Percentiles rank a stretch among this genome's conserved stretches.
Conservation (phyloP, 2,329 filamentous ascomycete genomes). For the Fusarium sp. region DNA sequence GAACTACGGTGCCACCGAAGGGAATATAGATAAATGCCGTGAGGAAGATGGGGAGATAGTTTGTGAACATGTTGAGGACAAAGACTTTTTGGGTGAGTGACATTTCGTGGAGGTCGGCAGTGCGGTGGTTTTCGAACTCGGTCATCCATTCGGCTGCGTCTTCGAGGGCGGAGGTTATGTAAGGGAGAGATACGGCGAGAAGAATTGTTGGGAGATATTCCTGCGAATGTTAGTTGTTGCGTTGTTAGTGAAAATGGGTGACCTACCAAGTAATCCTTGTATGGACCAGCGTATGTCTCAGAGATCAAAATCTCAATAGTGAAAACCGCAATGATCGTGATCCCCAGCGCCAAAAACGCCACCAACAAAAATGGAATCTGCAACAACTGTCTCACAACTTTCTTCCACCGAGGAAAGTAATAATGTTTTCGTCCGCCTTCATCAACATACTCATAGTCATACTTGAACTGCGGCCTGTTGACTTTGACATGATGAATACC, state of each 20-base stretch:
- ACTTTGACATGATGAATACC: conserved; percentile 75
- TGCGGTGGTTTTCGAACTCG: conserved; percentile 81
- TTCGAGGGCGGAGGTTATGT: conserved; percentile 72
- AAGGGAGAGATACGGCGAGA: conserved; percentile 74
- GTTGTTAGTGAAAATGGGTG: fast-evolving
- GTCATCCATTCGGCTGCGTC: conserved; percentile 72
- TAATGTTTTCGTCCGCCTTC: conserved; percentile 71
- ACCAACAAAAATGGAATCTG: conserved; percentile 76
- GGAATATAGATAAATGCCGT: conserved; percentile 86
- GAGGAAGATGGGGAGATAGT: conserved; percentile 79
- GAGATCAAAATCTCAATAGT: conserved; percentile 81
- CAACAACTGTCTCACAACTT: conserved; percentile 73
- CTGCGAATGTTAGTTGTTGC: conserved; percentile 50
- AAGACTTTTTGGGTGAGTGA: conserved; percentile 81
- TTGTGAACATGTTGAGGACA: conserved; percentile 82
- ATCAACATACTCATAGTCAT: conserved; percentile 71
- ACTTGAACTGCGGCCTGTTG: conserved; percentile 72
- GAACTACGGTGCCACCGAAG: conserved; percentile 75
- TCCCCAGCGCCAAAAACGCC: conserved; percentile 69
- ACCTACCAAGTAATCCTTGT: conserved; percentile 73
- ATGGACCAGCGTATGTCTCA: conserved; percentile 77
- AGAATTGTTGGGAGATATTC: conserved; percentile 79
- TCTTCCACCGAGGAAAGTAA: conserved; percentile 73
- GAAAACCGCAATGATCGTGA: conserved; percentile 76
- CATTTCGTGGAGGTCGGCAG: conserved; percentile 74